These are phyloP conservation scores for Angophora floribunda DNA, from an alignment of 345 rosid genomes.

Conservation along the genomic window DNA sequence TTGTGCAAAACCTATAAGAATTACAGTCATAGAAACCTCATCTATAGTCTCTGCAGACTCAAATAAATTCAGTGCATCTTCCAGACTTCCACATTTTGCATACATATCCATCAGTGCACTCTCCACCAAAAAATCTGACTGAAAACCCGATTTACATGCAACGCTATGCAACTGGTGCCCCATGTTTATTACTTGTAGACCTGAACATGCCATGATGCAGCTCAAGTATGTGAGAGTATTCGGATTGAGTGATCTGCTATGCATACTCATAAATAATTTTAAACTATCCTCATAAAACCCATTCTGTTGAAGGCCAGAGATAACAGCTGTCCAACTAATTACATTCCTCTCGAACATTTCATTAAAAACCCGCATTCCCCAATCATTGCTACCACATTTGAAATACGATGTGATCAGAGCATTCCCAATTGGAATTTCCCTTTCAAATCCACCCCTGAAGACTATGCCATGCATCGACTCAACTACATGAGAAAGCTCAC, in stretches of 20 bases:
- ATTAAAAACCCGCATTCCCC: slow-evolving; percentile 54
- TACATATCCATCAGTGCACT: slow-evolving; percentile 93
- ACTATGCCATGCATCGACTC: slow-evolving; percentile 54
- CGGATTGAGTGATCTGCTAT: neutral
- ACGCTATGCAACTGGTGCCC: slow-evolving; percentile 79
- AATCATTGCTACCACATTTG: slow-evolving; percentile 41
- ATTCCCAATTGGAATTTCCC: slow-evolving; percentile 59
- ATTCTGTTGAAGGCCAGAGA: slow-evolving; percentile 59
- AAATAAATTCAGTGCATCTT: slow-evolving; percentile 65
- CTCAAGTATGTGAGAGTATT: slow-evolving; percentile 58
- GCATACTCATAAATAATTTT: neutral
- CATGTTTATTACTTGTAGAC: slow-evolving; percentile 36
- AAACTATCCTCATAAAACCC: slow-evolving; percentile 12
- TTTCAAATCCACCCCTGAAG: slow-evolving; percentile 36
- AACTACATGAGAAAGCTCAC: slow-evolving; percentile 23
- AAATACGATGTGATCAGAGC: slow-evolving; percentile 69
- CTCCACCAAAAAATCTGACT: slow-evolving; percentile 57
- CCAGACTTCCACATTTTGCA: slow-evolving; percentile 70
- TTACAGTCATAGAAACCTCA: slow-evolving; percentile 78
- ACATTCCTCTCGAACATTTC: slow-evolving; percentile 71
- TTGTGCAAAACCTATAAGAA: slow-evolving; percentile 71
- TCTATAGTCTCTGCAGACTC: slow-evolving; percentile 52
- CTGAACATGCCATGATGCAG: slow-evolving; percentile 69
- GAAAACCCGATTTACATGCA: slow-evolving; percentile 59
- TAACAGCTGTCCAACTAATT: slow-evolving; percentile 76